Base-by-base conservation (phyloP, 2,329 filamentous ascomycete genomes). In the Ophiosphaerella herpotricha region DNA sequence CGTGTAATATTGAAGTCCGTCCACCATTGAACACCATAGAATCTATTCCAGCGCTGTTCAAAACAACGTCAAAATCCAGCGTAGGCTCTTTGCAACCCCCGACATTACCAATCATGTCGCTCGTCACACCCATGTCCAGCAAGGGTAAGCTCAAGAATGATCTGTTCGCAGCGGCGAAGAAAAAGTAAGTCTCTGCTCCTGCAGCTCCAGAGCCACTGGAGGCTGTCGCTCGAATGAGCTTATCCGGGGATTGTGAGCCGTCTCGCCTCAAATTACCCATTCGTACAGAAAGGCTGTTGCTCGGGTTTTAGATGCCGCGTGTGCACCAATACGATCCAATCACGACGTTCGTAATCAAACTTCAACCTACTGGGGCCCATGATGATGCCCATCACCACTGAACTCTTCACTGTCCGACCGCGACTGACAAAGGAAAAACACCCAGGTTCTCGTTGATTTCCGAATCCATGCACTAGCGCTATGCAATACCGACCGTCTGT, bases 221-320 rank as follows among this genome's bases (percentile, higher is more conserved):
- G 46, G 43, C 52, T 54, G 44, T 47, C 46, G 45, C 26, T 40
- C 43, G 14, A 24, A 42, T 34, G 37, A 35, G 18, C 43, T 39
- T 58, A 52, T 42, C 51, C 45, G 54, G 60, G 60, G 62, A 48
- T 43, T 31, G 23, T 24, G 39, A 43, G 50, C 58, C 58, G 56
- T 12, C 54, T 63, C 59, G 60, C 60, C 60, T 61, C 52, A 39
- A 34, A 11, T 37, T 45, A 52, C 52, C 48, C 31, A 58, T 55
- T 53, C 35, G 43, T 45, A 48, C 50, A 18, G 51, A 39, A 41
- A 23, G 23, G 34, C 38, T 36, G 11, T 14, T 41, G 18, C 38
- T 21, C 29, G 24, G 9, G 23, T 14, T 32, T 40, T 41, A 29
- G 32, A 33, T 44, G 46, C 51, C 48, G 48, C 48, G 44, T 36